Percentiles rank a stretch among this genome's conserved stretches.
phyloP scores from a whole-genome alignment of 805 yeast genomes.

The Lachancea waltii region DNA sequence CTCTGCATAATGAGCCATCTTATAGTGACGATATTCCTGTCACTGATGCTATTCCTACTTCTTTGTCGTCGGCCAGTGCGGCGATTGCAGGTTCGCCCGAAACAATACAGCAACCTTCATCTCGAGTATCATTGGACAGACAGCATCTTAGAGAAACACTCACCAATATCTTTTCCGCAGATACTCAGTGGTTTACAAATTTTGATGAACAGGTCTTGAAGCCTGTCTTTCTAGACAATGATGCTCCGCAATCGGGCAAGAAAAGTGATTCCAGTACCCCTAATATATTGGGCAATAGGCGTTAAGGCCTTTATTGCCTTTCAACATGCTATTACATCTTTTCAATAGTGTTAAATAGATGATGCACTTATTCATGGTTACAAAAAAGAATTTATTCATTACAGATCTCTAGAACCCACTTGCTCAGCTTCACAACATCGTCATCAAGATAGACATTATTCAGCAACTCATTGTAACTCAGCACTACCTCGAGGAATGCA shows the following conservation, averaged over 20 bases:
- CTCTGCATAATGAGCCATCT: conserved; percentile 15
- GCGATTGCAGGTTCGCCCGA: conserved; percentile 6
- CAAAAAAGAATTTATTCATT: conserved; percentile 8
- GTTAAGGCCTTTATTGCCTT: background rate
- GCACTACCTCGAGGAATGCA: conserved; percentile 58
- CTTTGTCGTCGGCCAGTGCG: conserved; percentile 8
- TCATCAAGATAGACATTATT: conserved; percentile 60
- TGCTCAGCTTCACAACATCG: conserved; percentile 60
- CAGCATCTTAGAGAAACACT: conserved; percentile 16
- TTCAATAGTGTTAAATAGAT: too few relatives aligned
- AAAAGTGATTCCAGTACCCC: conserved; percentile 8
- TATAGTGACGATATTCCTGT: conserved; percentile 28
- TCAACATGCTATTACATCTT: background rate
- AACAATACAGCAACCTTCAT: conserved; percentile 2
- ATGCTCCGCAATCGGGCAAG: conserved; percentile 5
- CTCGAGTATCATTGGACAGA: conserved; percentile 15
- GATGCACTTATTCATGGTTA: background rate
- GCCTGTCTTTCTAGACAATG: conserved; percentile 75
- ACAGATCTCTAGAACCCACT: conserved; percentile 58
- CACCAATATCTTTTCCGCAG: conserved; percentile 25
- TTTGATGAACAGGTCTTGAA: conserved; percentile 92
- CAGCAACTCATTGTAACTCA: conserved; percentile 54
- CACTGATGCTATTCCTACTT: conserved; percentile 10
- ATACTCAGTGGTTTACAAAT: conserved; percentile 82
- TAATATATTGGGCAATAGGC: conserved; percentile 6